phyloP scores from a whole-genome alignment of 1,284 basidiomycete species.

The Sporisorium iseilematis-ciliati region DNA sequence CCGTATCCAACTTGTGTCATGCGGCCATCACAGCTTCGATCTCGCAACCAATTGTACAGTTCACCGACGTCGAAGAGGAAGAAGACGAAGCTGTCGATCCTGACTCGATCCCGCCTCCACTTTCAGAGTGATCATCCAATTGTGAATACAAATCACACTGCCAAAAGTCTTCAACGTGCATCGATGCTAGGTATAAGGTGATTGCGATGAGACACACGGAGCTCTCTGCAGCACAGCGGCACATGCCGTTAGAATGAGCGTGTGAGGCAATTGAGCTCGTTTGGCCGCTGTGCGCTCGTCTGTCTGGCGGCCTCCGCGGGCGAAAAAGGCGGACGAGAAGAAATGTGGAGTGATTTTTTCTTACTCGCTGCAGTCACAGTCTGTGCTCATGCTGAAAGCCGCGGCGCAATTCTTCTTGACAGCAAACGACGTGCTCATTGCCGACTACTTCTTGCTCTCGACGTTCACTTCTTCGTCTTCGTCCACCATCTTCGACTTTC shows the following conservation, averaged over 20 bases:
- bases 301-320: conserved; percentile 10
- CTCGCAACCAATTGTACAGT: conserved; percentile 46
- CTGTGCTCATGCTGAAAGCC: no score
- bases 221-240: neutral
- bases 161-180: neutral
- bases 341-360: conserved; percentile 7
- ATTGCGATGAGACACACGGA: neutral
- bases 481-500: neutral
- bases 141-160: neutral
- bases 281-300: neutral
- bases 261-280: neutral
- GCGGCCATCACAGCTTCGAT: conserved; percentile 24
- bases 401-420: conserved; percentile 1
- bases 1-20: neutral
- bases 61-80: conserved; percentile 43
- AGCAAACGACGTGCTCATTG: neutral
- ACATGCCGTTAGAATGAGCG: neutral
- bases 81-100: conserved; percentile 37
- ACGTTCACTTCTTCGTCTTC: no score
- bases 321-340: conserved; percentile 2
- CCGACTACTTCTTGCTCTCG: neutral
- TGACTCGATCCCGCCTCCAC: conserved; percentile 35
- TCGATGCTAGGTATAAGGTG: neutral
- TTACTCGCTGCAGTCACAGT: conserved; percentile 1
- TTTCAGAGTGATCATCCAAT: conserved; percentile 19